These are phyloP conservation scores for Uronychia binucleata DNA, from an alignment of 73 alveolate species.

Conservation along the genomic window DNA sequence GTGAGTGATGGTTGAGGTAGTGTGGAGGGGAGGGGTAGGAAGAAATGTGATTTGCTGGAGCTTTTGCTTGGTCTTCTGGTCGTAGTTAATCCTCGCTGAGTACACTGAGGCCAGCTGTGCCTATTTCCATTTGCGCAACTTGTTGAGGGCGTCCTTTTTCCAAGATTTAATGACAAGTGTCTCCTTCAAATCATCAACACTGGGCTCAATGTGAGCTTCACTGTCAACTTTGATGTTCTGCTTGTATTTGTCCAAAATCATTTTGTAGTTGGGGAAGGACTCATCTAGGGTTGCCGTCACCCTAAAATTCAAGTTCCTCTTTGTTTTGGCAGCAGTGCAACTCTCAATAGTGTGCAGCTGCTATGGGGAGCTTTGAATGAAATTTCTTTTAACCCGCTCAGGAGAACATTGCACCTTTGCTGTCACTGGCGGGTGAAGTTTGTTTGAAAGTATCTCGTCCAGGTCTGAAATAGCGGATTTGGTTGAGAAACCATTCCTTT, in stretches of 20 bases:
- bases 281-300: not conserved
- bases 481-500: not conserved
- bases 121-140: not conserved
- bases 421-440: not conserved
- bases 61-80: too few species aligned
- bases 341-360: too few species aligned
- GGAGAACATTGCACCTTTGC: not conserved
- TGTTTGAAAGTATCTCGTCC: not conserved
- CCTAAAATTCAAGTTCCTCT: not conserved
- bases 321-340: too few species aligned
- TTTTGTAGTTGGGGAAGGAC: not conserved
- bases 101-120: not conserved
- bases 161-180: not conserved
- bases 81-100: too few species aligned
- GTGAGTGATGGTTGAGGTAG: too few species aligned
- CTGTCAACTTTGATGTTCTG: not conserved
- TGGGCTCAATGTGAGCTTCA: not conserved
- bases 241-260: not conserved
- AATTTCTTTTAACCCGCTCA: not conserved
- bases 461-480: not conserved
- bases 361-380: too few species aligned
- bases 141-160: not conserved
- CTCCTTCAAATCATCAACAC: not conserved
- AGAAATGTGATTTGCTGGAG: too few species aligned
- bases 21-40: too few species aligned